phyloP scores from a whole-genome alignment of 768 basidiomycete genomes.

The Lactarius psammicola region DNA sequence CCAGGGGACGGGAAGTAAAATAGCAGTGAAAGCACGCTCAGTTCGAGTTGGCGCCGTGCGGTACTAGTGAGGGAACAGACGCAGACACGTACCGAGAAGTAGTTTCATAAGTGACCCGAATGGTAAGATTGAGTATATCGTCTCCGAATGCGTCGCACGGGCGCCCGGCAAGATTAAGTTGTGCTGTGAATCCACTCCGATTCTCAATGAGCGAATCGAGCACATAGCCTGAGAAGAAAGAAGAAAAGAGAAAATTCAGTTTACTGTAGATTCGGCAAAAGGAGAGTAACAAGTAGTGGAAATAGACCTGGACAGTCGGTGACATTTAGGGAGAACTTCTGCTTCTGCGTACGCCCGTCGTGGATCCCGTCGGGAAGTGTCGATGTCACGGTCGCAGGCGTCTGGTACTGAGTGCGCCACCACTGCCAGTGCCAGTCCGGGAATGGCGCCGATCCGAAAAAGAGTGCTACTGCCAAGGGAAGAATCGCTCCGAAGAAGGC shows the following conservation, averaged over 20 bases:
- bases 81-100: constrained; percentile 40
- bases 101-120: constrained; percentile 66
- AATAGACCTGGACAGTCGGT: constrained; percentile 27
- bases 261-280: neutral
- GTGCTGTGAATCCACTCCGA: constrained; percentile 51
- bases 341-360: constrained; percentile 9
- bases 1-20: neutral
- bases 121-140: constrained; percentile 57
- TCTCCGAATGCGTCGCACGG: constrained; percentile 65
- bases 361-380: constrained; percentile 16
- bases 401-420: neutral
- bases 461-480: constrained; percentile 2
- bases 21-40: neutral
- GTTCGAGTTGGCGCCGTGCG: constrained; percentile 42
- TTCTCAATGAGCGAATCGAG: constrained; percentile 46
- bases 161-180: constrained; percentile 50
- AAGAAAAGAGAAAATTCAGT: neutral
- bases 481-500: constrained; percentile 4
- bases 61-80: constrained; percentile 13
- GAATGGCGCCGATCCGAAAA: constrained; percentile 21
- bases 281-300: neutral
- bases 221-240: constrained; percentile 48
- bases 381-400: neutral
- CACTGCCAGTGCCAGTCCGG: constrained; percentile 6
- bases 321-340: constrained; percentile 17